Conservation (phyloP, 2,329 filamentous ascomycete genomes). For the Nannizzia gypsea region DNA sequence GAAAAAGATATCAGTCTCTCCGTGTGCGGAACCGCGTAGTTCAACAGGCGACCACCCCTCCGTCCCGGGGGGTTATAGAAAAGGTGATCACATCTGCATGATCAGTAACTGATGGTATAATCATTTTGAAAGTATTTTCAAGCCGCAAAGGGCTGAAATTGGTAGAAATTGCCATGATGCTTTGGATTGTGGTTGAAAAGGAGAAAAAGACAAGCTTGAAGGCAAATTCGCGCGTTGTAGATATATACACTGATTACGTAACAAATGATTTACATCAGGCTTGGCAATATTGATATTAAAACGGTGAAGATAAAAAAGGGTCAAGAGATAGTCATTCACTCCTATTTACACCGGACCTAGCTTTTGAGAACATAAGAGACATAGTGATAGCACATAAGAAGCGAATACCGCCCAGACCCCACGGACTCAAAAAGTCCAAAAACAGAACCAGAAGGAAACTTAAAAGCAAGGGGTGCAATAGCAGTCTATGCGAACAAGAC, state of each 20-base stretch:
- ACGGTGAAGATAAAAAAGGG: neutral
- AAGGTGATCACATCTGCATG: constrained; percentile 13
- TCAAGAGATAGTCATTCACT: neutral
- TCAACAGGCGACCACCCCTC: constrained; percentile 22
- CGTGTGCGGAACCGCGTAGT: neutral
- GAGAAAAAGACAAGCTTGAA: neutral
- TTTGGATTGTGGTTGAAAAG: constrained; percentile 6
- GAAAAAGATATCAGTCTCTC: neutral
- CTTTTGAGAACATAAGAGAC: neutral
- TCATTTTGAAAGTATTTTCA: neutral
- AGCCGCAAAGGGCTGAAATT: constrained; percentile 11
- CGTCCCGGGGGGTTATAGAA: constrained; percentile 21
- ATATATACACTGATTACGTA: neutral
- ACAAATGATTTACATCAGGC: neutral
- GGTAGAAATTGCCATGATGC: constrained; percentile 8
- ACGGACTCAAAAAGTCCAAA: too few species aligned
- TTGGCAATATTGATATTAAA: neutral
- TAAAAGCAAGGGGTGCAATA: neutral
- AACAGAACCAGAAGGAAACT: neutral
- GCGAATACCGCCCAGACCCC: neutral
- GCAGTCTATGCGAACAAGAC: constrained; percentile 56
- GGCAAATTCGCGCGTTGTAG: neutral
- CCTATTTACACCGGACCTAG: constrained; percentile 1
- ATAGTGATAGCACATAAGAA: neutral
- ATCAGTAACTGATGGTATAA: constrained; percentile 5